Evolutionary conservation across 1,284 basidiomycete species (phyloP).

Genomic region (Exsudoporus floridanus): DNA sequence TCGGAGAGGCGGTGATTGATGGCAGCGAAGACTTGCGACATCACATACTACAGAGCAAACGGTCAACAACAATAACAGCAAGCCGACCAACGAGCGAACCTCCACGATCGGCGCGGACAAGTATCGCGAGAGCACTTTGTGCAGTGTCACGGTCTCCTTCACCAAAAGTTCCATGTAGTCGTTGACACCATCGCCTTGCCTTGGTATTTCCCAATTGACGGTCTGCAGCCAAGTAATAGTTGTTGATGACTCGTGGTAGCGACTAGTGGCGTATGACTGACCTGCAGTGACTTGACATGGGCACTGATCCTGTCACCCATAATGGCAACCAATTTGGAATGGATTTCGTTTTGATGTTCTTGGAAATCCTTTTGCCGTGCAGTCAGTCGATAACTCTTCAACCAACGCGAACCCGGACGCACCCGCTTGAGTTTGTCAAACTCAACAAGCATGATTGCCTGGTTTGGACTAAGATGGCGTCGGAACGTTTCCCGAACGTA

Average conservation of each 20-base stretch:
- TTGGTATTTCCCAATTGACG: constrained; percentile 73
- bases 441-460: constrained; percentile 95
- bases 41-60: constrained; percentile 63
- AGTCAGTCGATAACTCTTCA: constrained; percentile 15
- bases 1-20: constrained; percentile 87
- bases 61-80: constrained; percentile 5
- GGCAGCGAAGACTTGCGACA: constrained; percentile 89
- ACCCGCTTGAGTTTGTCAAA: constrained; percentile 98
- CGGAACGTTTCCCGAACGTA: constrained; percentile 94
- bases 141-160: constrained; percentile 94
- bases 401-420: constrained; percentile 32
- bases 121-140: constrained; percentile 95
- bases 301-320: constrained; percentile 94
- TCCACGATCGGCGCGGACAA: constrained; percentile 76
- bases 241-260: not conserved
- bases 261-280: constrained; percentile 35
- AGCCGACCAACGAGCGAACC: constrained; percentile 41
- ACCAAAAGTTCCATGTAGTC: constrained; percentile 89
- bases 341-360: constrained; percentile 99
- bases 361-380: constrained; percentile 78
- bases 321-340: constrained; percentile 95
- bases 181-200: constrained; percentile 59
- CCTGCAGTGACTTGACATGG: constrained; percentile 80
- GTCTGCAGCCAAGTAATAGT: constrained; percentile 41
- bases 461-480: constrained; percentile 87